Percentiles rank a stretch among this genome's conserved stretches.
Conservation (phyloP, 345 rosid species). For the Syzygium jambos region DNA sequence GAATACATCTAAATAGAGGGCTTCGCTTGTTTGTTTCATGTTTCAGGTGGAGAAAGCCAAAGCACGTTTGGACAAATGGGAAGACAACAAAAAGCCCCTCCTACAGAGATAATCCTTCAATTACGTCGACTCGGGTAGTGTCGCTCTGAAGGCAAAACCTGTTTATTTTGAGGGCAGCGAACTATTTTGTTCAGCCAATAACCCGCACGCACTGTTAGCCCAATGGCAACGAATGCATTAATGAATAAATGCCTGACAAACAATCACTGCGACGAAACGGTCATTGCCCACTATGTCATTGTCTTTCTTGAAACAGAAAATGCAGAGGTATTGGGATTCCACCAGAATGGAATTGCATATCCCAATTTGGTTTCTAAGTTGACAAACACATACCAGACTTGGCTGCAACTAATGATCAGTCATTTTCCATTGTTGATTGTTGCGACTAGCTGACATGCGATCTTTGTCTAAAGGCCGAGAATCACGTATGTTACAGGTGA, state of each 20-base stretch:
- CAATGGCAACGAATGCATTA: not conserved
- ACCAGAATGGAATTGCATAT: not conserved
- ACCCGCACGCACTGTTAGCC: not conserved
- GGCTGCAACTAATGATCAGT: not conserved
- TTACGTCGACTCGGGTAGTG: not conserved
- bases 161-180: not conserved
- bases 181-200: not conserved
- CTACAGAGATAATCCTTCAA: not conserved
- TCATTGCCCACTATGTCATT: not conserved
- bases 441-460: not conserved
- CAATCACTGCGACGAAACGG: not conserved
- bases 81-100: constrained; percentile 26
- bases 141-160: not conserved
- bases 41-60: constrained; percentile 58
- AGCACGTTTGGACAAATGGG: constrained; percentile 59
- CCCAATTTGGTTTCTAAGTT: not conserved
- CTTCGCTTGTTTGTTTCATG: not conserved
- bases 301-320: not conserved
- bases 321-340: not conserved
- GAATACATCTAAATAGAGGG: not conserved
- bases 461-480: not conserved
- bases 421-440: not conserved
- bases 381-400: not conserved
- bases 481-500: not conserved
- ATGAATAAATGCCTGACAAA: not conserved